These are phyloP conservation scores for Arthrobotrys sphaeroides DNA, from an alignment of 2,329 filamentous ascomycete genomes.

Conservation along the genomic window DNA sequence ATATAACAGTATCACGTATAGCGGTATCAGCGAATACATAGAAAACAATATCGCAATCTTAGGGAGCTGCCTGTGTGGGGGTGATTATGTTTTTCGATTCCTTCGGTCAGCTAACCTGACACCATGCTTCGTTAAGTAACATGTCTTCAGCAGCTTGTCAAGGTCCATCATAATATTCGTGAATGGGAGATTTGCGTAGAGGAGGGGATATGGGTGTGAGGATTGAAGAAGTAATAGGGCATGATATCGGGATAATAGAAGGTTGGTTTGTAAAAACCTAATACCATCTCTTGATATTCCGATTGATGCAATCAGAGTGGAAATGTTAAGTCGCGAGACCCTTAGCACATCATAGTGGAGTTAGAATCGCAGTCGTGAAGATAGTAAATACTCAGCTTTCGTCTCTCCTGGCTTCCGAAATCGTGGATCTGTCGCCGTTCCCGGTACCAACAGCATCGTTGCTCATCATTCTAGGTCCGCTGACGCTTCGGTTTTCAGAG, in stretches of 20 bases:
- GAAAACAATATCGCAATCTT: too few relatives aligned
- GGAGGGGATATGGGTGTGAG: background rate
- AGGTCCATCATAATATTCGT: background rate
- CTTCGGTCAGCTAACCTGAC: background rate
- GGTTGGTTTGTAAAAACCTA: too few relatives aligned
- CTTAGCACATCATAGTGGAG: background rate
- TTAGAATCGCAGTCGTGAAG: background rate
- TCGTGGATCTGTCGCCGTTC: too few relatives aligned
- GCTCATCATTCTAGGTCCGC: background rate
- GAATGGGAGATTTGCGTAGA: background rate
- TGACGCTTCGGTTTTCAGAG: background rate
- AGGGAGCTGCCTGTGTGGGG: background rate
- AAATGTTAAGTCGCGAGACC: too few relatives aligned
- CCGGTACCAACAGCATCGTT: too few relatives aligned
- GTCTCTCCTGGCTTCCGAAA: too few relatives aligned
- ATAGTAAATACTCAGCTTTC: background rate
- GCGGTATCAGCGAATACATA: too few relatives aligned
- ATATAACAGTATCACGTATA: too few relatives aligned
- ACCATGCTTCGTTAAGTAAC: constrained; percentile 6
- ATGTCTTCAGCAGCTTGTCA: background rate
- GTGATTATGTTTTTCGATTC: background rate
- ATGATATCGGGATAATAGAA: too few relatives aligned
- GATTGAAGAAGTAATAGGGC: too few relatives aligned
- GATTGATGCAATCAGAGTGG: too few relatives aligned
- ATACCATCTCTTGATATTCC: too few relatives aligned